Conservation (phyloP, 78 protist species). For the Bodo saltans region DNA sequence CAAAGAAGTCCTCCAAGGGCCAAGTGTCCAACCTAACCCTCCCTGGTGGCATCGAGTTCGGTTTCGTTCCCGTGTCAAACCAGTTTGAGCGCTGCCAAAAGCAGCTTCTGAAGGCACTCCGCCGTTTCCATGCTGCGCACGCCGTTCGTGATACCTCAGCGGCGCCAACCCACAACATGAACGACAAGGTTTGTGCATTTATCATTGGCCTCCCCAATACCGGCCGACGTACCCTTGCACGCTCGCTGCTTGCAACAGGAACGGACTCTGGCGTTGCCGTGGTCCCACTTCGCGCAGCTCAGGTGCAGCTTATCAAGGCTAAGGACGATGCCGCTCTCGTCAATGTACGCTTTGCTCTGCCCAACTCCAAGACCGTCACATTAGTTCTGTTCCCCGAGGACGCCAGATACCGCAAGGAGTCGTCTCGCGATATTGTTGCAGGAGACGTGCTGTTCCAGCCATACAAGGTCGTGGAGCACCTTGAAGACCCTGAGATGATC, state of each 20-base stretch:
- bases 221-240: not conserved
- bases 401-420: not conserved
- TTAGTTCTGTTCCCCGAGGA: not conserved
- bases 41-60: not conserved
- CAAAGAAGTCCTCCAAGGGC: too few species aligned
- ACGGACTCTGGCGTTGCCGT: not conserved
- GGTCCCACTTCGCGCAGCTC: not conserved
- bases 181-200: not conserved
- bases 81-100: too few species aligned
- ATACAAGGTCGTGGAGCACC: not conserved
- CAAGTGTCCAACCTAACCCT: not conserved
- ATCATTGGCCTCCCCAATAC: not conserved
- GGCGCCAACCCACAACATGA: not conserved
- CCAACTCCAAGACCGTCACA: not conserved
- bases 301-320: too few species aligned
- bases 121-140: not conserved
- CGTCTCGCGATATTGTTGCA: too few species aligned
- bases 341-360: too few species aligned
- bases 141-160: not conserved
- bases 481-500: not conserved
- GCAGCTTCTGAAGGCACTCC: not conserved
- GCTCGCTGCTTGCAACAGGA: not conserved
- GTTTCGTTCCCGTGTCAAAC: too few species aligned
- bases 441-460: not conserved
- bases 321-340: not conserved